These are phyloP conservation scores for Leccinum subfulvum DNA, from an alignment of 1,284 basidiomycete species.

Conservation along the genomic window DNA sequence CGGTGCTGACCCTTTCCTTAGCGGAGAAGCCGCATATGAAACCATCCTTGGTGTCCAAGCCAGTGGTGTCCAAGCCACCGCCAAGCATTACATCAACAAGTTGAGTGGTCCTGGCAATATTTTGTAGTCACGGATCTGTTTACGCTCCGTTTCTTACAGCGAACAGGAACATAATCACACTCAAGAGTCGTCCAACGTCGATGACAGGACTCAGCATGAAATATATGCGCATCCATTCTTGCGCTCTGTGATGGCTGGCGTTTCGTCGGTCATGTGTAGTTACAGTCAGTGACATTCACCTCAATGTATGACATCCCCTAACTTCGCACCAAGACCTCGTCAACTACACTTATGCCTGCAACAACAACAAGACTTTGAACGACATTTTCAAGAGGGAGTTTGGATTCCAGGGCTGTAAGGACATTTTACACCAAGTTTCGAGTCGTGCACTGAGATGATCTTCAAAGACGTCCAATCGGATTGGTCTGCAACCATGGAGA, in stretches of 20 bases:
- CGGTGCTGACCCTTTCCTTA: slow-evolving; percentile 65
- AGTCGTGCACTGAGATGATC: slow-evolving; percentile 2
- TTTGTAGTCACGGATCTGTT: background rate
- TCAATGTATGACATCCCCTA: background rate
- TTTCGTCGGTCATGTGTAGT: slow-evolving; percentile 72
- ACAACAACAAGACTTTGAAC: slow-evolving; percentile 54
- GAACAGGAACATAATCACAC: slow-evolving; percentile 42
- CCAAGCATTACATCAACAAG: slow-evolving; percentile 70
- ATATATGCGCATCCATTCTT: slow-evolving; percentile 60
- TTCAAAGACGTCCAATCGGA: slow-evolving; percentile 35
- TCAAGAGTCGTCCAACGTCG: slow-evolving; percentile 49
- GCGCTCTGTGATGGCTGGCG: slow-evolving; percentile 49
- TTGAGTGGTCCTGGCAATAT: slow-evolving; percentile 18
- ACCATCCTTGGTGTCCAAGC: slow-evolving; percentile 63
- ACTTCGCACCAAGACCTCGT: slow-evolving; percentile 28
- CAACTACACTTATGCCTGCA: slow-evolving; percentile 54
- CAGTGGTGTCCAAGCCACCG: slow-evolving; percentile 60
- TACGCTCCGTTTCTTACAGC: slow-evolving; percentile 35
- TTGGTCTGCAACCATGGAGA: slow-evolving; percentile 43
- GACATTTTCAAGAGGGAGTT: slow-evolving; percentile 58
- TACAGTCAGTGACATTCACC: slow-evolving; percentile 48
- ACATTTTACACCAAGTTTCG: background rate
- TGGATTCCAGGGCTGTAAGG: slow-evolving; percentile 54
- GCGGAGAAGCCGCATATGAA: slow-evolving; percentile 61
- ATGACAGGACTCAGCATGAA: slow-evolving; percentile 65